Evolutionary conservation across 148 eudicot species (phyloP).

Genomic region (Cornus florida): DNA sequence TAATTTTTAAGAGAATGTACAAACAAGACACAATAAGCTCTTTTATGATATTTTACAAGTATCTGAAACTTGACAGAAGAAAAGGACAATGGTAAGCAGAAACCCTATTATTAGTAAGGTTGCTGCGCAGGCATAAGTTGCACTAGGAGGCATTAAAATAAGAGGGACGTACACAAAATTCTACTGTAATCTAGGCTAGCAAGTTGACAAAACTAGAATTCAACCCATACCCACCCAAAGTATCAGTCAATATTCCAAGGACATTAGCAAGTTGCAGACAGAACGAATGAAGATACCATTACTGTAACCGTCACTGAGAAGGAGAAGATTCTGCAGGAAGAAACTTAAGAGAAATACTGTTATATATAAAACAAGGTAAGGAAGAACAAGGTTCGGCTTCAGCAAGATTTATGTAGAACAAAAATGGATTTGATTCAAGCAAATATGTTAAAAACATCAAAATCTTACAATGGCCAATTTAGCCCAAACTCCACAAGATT

Average conservation of each 20-base stretch:
- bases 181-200: not conserved
- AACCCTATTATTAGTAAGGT: no score
- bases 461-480: not conserved
- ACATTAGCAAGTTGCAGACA: not conserved
- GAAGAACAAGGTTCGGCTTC: no score
- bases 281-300: slow-evolving; percentile 5
- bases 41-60: not conserved
- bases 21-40: not conserved
- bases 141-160: no score
- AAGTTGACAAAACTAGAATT: not conserved
- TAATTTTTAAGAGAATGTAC: not conserved
- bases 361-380: slow-evolving; percentile 4
- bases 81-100: not conserved
- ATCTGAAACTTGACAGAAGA: not conserved
- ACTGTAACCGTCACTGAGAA: slow-evolving; percentile 8
- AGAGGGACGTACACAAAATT: not conserved
- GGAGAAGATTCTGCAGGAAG: slow-evolving; percentile 39
- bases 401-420: no score
- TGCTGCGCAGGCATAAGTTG: no score
- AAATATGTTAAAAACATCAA: not conserved
- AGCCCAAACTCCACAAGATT: not conserved
- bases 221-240: not conserved
- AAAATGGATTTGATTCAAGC: not conserved
- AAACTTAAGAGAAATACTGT: slow-evolving; percentile 77
- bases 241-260: not conserved